Conservation (phyloP, 1,284 basidiomycete species). For the Xerocomus nothofagi region DNA sequence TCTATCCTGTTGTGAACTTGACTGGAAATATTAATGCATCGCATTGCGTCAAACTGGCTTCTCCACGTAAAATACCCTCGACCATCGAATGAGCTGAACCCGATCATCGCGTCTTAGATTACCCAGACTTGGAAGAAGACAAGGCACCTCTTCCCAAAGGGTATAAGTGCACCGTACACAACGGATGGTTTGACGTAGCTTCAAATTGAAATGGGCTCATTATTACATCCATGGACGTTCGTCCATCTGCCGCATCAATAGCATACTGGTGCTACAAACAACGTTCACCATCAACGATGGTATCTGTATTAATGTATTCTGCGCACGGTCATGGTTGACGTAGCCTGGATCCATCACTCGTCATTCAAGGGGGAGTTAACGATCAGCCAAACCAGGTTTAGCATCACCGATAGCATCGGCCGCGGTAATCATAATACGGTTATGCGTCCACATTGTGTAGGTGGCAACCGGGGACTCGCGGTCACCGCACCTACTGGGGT, state of each 20-base stretch:
- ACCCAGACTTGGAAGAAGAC: conserved; percentile 13
- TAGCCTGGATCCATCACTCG: not conserved
- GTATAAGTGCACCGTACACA: conserved; percentile 16
- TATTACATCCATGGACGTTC: conserved; percentile 7
- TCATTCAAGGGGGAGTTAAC: not conserved
- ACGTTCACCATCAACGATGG: conserved; percentile 3
- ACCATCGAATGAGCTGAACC: conserved; percentile 9
- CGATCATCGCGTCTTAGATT: conserved; percentile 15
- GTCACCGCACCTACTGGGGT: not conserved
- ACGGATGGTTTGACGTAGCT: conserved; percentile 17
- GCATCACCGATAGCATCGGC: conserved; percentile 22
- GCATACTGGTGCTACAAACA: not conserved
- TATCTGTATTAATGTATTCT: not conserved
- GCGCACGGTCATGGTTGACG: not conserved
- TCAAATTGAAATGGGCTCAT: conserved; percentile 9
- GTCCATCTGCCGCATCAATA: not conserved
- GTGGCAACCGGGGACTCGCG: not conserved
- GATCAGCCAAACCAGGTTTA: conserved; percentile 11
- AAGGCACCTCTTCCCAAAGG: conserved; percentile 17
- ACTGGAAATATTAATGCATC: too few species aligned
- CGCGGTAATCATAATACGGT: conserved; percentile 12
- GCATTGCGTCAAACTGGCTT: conserved; percentile 12
- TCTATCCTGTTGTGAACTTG: conserved; percentile 2
- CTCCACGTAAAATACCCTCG: conserved; percentile 25
- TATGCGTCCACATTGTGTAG: conserved; percentile 3